A percentile compares a stretch with the other conserved stretches of the same genome.
Conservation (phyloP, 768 basidiomycete genomes). For the Coprinellus micaceus region DNA sequence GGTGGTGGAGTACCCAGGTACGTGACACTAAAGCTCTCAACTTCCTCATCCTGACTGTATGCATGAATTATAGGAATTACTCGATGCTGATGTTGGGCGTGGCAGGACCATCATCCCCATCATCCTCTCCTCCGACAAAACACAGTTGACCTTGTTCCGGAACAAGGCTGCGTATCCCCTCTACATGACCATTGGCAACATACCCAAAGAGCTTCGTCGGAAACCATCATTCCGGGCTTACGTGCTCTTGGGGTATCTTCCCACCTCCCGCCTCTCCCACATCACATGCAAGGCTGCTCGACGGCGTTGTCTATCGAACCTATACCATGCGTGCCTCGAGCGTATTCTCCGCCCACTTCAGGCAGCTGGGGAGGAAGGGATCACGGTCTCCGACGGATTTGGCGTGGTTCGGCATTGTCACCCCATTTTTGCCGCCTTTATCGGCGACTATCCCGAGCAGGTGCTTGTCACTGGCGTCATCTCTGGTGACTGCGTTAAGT, state of each 20-base stretch:
- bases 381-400: slow-evolving; percentile 31
- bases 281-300: slow-evolving; percentile 22
- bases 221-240: slow-evolving; percentile 32
- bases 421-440: slow-evolving; percentile 37
- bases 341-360: slow-evolving; percentile 23
- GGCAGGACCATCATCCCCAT: slow-evolving; percentile 37
- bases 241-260: slow-evolving; percentile 38
- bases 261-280: slow-evolving; percentile 30
- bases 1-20: slow-evolving; percentile 53
- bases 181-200: slow-evolving; percentile 46
- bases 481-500: slow-evolving; percentile 26
- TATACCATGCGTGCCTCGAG: slow-evolving; percentile 36
- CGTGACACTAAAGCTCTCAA: slow-evolving; percentile 6
- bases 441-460: slow-evolving; percentile 45
- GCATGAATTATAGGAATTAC: neutral
- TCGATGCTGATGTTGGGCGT: slow-evolving; percentile 6
- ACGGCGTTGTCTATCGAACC: slow-evolving; percentile 19
- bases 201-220: slow-evolving; percentile 37
- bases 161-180: slow-evolving; percentile 44
- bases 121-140: slow-evolving; percentile 46
- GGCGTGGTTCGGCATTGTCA: slow-evolving; percentile 25
- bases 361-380: slow-evolving; percentile 11
- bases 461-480: slow-evolving; percentile 29
- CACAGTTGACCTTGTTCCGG: slow-evolving; percentile 35
- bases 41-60: neutral